These are phyloP conservation scores for Macrophomina phaseolina DNA, from an alignment of 2,329 filamentous ascomycete genomes.

Conservation along the genomic window DNA sequence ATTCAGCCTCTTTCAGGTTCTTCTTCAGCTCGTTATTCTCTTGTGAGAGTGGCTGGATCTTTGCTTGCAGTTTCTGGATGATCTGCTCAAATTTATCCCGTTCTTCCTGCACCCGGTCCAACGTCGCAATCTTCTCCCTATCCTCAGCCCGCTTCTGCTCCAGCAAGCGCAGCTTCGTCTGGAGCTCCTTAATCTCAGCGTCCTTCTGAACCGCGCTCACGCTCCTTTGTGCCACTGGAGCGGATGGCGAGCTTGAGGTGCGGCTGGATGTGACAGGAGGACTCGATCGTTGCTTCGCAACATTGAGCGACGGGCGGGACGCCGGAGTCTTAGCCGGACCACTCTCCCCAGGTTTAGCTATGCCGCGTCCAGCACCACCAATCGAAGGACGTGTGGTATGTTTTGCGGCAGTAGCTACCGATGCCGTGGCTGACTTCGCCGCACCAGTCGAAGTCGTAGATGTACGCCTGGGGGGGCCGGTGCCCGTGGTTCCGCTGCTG, in stretches of 20 bases:
- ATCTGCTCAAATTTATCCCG: constrained; percentile 80
- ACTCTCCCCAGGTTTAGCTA: constrained; percentile 15
- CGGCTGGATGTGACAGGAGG: constrained; percentile 29
- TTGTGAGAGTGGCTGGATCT: constrained; percentile 83
- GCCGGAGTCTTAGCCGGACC: constrained; percentile 13
- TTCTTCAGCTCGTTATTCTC: constrained; percentile 79
- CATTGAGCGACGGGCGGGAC: constrained; percentile 8
- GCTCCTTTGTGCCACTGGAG: constrained; percentile 22
- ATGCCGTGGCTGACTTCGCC: constrained; percentile 9
- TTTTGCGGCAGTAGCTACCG: constrained; percentile 5
- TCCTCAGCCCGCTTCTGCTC: constrained; percentile 89
- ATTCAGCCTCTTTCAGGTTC: constrained; percentile 76
- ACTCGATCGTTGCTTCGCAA: constrained; percentile 23
- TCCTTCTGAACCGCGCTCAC: constrained; percentile 35
- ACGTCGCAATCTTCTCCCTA: constrained; percentile 78
- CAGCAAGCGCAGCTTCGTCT: constrained; percentile 83
- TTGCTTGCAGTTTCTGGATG: constrained; percentile 87
- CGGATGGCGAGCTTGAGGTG: constrained; percentile 8
- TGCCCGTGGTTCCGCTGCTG: constrained; percentile 18
- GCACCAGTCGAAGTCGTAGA: constrained; percentile 26
- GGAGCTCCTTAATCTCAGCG: constrained; percentile 80
- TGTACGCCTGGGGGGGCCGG: constrained; percentile 20
- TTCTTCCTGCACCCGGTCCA: constrained; percentile 78
- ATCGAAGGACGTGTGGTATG: constrained; percentile 17
- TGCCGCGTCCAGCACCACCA: constrained; percentile 11